phyloP scores from a whole-genome alignment of 2,329 filamentous ascomycete genomes.

The Scedosporium aurantiacum region DNA sequence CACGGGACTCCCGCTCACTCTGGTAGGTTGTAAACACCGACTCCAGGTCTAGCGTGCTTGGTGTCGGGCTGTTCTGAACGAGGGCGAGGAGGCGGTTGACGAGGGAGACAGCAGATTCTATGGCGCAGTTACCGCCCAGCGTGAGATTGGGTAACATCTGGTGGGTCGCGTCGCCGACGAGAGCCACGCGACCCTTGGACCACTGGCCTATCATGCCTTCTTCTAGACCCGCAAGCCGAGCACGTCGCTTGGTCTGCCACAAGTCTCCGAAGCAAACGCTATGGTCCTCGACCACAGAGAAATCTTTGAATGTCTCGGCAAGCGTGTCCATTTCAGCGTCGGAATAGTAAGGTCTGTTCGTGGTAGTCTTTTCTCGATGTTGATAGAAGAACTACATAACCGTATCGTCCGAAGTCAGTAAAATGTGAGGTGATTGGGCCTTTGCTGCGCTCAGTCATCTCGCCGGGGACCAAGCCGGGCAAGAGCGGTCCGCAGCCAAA shows the following conservation, averaged over 20 bases:
- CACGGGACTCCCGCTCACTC: neutral
- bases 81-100: slow-evolving; percentile 10
- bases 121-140: slow-evolving; percentile 22
- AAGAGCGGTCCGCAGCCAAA: neutral
- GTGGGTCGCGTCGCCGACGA: slow-evolving; percentile 22
- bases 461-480: neutral
- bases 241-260: slow-evolving; percentile 1
- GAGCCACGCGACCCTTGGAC: slow-evolving; percentile 19
- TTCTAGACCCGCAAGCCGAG: slow-evolving; percentile 19
- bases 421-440: neutral
- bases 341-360: neutral
- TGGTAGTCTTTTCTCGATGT: neutral
- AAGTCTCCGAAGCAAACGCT: neutral
- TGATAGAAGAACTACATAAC: slow-evolving; percentile 7
- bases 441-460: neutral
- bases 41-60: neutral
- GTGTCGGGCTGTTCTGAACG: neutral
- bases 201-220: slow-evolving; percentile 21
- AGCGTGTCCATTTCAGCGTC: neutral
- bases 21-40: neutral
- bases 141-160: slow-evolving; percentile 23
- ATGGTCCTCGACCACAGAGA: neutral
- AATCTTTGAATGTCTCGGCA: neutral
- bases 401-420: neutral
- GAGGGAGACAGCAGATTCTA: slow-evolving; percentile 16